phyloP scores from a whole-genome alignment of 2,329 filamentous ascomycete species.

The Fonsecaea multimorphosa region DNA sequence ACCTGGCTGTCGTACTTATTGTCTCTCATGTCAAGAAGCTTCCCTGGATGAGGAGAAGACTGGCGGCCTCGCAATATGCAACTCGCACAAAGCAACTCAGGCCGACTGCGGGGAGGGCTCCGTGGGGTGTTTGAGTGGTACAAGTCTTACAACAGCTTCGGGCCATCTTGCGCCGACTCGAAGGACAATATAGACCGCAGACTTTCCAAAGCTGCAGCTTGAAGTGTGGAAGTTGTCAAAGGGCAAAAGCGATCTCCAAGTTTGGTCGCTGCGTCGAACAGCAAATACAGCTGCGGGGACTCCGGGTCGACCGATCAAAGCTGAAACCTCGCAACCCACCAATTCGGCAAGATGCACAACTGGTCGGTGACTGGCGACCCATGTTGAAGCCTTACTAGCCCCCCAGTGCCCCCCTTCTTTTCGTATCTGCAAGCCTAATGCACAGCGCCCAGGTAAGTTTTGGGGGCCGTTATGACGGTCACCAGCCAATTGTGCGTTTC shows the following conservation, averaged over 20 bases:
- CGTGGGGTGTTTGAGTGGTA: not conserved
- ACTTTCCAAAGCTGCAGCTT: conserved; percentile 9
- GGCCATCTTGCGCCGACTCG: conserved; percentile 19
- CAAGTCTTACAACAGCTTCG: conserved; percentile 8
- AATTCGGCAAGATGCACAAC: conserved; percentile 5
- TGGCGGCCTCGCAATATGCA: not conserved
- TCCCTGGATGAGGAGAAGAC: not conserved
- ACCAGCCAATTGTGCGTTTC: conserved; percentile 26
- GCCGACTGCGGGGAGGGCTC: conserved; percentile 12
- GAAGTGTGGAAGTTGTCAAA: not conserved
- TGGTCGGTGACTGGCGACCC: conserved; percentile 7
- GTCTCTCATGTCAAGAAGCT: not conserved
- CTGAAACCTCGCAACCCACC: conserved; percentile 6
- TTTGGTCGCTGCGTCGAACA: not conserved
- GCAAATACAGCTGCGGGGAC: not conserved
- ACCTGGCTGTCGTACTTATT: not conserved
- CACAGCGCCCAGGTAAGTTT: conserved; percentile 26
- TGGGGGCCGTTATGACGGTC: conserved; percentile 25
- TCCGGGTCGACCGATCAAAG: conserved; percentile 1
- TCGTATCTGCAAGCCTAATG: conserved; percentile 31
- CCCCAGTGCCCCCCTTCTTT: conserved; percentile 4
- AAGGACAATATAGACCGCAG: not conserved
- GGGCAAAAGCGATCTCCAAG: not conserved
- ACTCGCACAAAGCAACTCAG: not conserved
- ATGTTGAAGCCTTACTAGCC: conserved; percentile 8